These are phyloP conservation scores for Fusarium pseudograminearum DNA, from an alignment of 2,329 filamentous ascomycete genomes.

Conservation along the genomic window DNA sequence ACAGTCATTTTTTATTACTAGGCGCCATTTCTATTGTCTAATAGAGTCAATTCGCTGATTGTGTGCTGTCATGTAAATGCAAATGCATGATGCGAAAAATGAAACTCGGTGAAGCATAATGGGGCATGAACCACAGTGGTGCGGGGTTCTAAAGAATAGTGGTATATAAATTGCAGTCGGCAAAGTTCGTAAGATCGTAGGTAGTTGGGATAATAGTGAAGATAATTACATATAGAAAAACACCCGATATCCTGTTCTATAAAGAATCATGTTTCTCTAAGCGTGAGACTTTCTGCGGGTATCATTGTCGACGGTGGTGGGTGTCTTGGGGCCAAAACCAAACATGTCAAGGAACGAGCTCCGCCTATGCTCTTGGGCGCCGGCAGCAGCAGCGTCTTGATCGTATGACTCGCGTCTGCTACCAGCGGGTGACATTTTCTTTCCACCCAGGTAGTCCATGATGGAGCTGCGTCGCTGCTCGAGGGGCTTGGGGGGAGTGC, in stretches of 20 bases:
- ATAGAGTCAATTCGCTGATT: background rate
- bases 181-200: constrained; percentile 7
- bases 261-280: background rate
- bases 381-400: constrained; percentile 1
- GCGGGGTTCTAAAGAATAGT: background rate
- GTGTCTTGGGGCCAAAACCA: constrained; percentile 24
- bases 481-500: constrained; percentile 21
- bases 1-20: background rate
- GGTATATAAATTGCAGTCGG: background rate
- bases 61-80: background rate
- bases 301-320: constrained; percentile 15
- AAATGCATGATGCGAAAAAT: constrained; percentile 1
- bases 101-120: background rate
- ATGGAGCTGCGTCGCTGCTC: constrained; percentile 36
- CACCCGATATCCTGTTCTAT: constrained; percentile 5
- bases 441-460: constrained; percentile 31
- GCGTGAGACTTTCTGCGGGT: constrained; percentile 33
- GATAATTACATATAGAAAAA: constrained; percentile 7
- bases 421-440: constrained; percentile 19
- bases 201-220: background rate
- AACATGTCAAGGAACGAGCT: constrained; percentile 37
- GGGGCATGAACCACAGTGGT: background rate
- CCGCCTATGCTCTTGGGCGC: constrained; percentile 21
- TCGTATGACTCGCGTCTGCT: constrained; percentile 29
- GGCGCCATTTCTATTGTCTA: background rate